Percentiles rank a stretch among this genome's conserved stretches.
These are phyloP conservation scores for Linnemannia exigua DNA, from an alignment of 192 early-diverging fungal genomes.

Conservation along the genomic window DNA sequence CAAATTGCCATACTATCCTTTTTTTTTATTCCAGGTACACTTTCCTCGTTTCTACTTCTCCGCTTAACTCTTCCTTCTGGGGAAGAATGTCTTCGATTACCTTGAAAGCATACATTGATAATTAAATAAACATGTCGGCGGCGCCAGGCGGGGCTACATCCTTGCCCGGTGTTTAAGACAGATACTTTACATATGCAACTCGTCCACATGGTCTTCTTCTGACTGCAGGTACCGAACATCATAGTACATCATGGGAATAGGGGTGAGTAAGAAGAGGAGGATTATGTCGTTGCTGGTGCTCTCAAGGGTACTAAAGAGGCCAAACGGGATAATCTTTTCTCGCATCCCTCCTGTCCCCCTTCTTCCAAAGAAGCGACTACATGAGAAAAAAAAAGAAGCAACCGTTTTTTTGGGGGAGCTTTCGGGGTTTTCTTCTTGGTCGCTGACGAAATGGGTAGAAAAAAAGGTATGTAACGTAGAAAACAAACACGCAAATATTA, in stretches of 20 bases:
- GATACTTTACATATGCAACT: not conserved
- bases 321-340: slow-evolving; percentile 10
- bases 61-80: not conserved
- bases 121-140: not conserved
- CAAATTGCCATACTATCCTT: not conserved
- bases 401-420: not conserved
- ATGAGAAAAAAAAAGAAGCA: not conserved
- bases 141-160: not conserved
- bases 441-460: no score
- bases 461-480: no score
- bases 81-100: not conserved
- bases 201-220: not conserved
- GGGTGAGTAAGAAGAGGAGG: not conserved
- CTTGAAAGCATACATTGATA: not conserved
- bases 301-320: not conserved
- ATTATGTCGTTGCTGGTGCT: not conserved
- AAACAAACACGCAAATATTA: no score
- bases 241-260: not conserved
- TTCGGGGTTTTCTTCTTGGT: no score
- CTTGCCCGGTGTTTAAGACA: not conserved
- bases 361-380: not conserved
- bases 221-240: not conserved
- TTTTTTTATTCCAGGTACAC: not conserved
- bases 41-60: no score
- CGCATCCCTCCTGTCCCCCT: not conserved